Conservation (phyloP, 2,329 filamentous ascomycete genomes). For the Pseudogymnoascus pannorum region DNA sequence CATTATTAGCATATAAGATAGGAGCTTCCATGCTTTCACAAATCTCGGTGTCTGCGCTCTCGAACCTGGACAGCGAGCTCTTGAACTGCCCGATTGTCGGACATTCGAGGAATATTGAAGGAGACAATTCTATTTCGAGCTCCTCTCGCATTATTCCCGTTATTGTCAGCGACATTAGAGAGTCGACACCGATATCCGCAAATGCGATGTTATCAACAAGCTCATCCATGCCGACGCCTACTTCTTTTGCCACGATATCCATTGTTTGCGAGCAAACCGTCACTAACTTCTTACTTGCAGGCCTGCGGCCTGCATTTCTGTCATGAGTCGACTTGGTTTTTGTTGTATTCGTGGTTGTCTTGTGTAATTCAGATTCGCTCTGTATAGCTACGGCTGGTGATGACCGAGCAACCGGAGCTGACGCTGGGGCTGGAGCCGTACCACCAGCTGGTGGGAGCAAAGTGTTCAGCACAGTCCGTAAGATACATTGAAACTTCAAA, state of each 20-base stretch:
- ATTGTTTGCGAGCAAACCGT: conserved; percentile 41
- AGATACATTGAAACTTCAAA: conserved; percentile 26
- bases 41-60: conserved; percentile 16
- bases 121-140: conserved; percentile 46
- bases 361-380: conserved; percentile 23
- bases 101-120: conserved; percentile 46
- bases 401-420: conserved; percentile 32
- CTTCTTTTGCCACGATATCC: conserved; percentile 49
- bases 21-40: background rate
- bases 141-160: conserved; percentile 51
- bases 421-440: conserved; percentile 31
- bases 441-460: conserved; percentile 55
- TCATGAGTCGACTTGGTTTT: conserved; percentile 40
- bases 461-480: conserved; percentile 58
- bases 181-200: conserved; percentile 52
- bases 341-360: conserved; percentile 24
- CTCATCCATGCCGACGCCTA: conserved; percentile 47
- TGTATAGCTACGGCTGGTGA: conserved; percentile 26
- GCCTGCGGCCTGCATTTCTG: conserved; percentile 39
- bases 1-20: background rate
- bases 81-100: conserved; percentile 49
- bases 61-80: conserved; percentile 35
- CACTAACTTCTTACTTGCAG: conserved; percentile 44
- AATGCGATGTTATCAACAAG: conserved; percentile 50
- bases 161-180: conserved; percentile 53